These are phyloP conservation scores for Tylopilus subfusipes DNA, from an alignment of 768 basidiomycete species.

Conservation along the genomic window DNA sequence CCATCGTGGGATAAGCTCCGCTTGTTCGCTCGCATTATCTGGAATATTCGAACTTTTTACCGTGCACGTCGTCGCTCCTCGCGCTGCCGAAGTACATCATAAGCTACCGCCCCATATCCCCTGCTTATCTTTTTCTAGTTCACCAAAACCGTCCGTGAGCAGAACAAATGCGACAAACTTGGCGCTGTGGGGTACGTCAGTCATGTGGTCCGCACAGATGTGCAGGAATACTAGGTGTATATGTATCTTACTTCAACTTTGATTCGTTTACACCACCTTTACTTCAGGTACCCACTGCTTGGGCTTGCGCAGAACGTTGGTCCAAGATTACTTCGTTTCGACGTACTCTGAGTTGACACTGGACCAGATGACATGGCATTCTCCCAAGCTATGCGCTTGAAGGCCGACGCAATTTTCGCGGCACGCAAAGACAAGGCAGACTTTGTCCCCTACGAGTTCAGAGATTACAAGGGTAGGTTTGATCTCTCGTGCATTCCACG, in stretches of 20 bases:
- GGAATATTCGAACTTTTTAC: slow-evolving; percentile 18
- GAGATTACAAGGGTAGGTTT: slow-evolving; percentile 33
- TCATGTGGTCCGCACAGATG: neutral
- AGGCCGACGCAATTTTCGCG: slow-evolving; percentile 31
- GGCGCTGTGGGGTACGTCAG: slow-evolving; percentile 40
- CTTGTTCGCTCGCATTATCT: slow-evolving; percentile 18
- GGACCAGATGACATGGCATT: slow-evolving; percentile 35
- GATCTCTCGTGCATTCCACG: neutral
- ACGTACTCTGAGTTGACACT: neutral
- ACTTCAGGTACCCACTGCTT: slow-evolving; percentile 26
- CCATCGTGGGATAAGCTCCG: slow-evolving; percentile 16
- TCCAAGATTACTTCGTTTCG: neutral
- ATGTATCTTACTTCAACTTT: neutral
- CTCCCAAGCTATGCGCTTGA: slow-evolving; percentile 20
- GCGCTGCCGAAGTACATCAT: slow-evolving; percentile 22
- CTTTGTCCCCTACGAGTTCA: slow-evolving; percentile 35
- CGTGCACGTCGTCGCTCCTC: slow-evolving; percentile 28
- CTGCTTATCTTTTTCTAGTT: slow-evolving; percentile 24
- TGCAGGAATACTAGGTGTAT: neutral
- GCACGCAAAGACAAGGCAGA: slow-evolving; percentile 27
- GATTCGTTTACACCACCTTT: neutral
- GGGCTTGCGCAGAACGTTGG: slow-evolving; percentile 39
- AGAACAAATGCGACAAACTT: slow-evolving; percentile 39
- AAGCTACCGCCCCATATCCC: neutral
- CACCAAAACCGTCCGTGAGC: slow-evolving; percentile 34